Conservation (phyloP, 2,329 filamentous ascomycete genomes). For the Clarireedia sp. region DNA sequence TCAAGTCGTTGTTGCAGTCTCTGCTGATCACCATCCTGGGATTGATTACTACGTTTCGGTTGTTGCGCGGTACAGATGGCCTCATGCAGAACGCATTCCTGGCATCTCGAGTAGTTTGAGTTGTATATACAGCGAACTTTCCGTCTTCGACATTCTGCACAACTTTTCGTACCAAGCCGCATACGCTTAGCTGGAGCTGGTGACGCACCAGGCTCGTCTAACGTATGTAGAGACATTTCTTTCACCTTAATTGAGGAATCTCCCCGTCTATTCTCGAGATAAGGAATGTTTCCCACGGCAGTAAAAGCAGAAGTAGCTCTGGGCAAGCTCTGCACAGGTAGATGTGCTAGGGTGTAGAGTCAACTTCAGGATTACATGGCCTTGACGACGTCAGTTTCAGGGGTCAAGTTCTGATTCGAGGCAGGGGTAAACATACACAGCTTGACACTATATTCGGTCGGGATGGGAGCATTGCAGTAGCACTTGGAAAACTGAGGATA, state of each 20-base stretch:
- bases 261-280: not conserved
- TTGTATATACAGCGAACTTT: constrained; percentile 44
- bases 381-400: too few species aligned
- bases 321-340: too few species aligned
- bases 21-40: constrained; percentile 9
- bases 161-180: constrained; percentile 31
- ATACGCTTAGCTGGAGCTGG: constrained; percentile 22
- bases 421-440: too few species aligned
- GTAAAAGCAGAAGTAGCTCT: too few species aligned
- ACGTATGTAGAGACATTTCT: constrained; percentile 1
- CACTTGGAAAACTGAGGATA: too few species aligned
- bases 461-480: too few species aligned
- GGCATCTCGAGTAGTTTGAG: constrained; percentile 25
- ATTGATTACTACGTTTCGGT: not conserved
- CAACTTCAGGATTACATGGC: too few species aligned
- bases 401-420: too few species aligned
- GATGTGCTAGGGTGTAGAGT: too few species aligned
- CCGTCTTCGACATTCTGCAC: constrained; percentile 38
- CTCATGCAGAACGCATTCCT: constrained; percentile 15
- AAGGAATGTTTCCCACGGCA: too few species aligned
- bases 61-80: constrained; percentile 39
- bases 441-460: too few species aligned
- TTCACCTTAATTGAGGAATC: not conserved
- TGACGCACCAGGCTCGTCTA: not conserved
- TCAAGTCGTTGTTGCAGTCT: constrained; percentile 16